phyloP scores from a whole-genome alignment of 352 stramenopile species.

The Pythium grandisporangium region DNA sequence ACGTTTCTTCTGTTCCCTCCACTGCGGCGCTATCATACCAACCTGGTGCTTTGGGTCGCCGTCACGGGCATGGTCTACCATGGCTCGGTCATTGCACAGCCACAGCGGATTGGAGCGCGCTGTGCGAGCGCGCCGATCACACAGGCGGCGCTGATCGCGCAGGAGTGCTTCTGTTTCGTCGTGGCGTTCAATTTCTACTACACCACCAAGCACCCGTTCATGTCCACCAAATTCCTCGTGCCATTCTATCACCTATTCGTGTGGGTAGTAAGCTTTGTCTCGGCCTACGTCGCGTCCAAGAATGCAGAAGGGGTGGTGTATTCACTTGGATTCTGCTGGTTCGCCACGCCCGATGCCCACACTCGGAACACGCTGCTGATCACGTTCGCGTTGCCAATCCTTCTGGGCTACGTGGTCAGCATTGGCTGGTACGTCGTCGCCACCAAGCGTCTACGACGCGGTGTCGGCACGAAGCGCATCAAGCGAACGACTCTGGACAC shows the following conservation, averaged over 20 bases:
- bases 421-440: conserved; percentile 65
- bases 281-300: conserved; percentile 40
- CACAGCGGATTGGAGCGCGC: conserved; percentile 36
- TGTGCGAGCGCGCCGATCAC: conserved; percentile 53
- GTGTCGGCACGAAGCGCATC: conserved; percentile 19
- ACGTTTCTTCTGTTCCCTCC: conserved; percentile 78
- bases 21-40: conserved; percentile 72
- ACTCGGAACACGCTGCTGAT: conserved; percentile 42
- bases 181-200: conserved; percentile 84
- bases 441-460: conserved; percentile 60
- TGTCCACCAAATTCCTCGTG: conserved; percentile 55
- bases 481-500: conserved; percentile 65
- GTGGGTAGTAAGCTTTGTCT: conserved; percentile 36
- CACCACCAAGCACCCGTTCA: conserved; percentile 83
- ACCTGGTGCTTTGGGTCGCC: conserved; percentile 72
- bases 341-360: conserved; percentile 19
- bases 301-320: conserved; percentile 37
- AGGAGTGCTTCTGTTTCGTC: conserved; percentile 82
- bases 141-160: conserved; percentile 61
- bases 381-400: conserved; percentile 51
- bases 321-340: conserved; percentile 83
- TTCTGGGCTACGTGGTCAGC: conserved; percentile 58
- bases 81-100: conserved; percentile 50
- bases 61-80: conserved; percentile 78
- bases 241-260: conserved; percentile 65